A percentile compares a stretch with the other conserved stretches of the same genome.
These are phyloP conservation scores for Aspergillus arachidicola DNA, from an alignment of 2,329 filamentous ascomycete genomes.

Conservation along the genomic window DNA sequence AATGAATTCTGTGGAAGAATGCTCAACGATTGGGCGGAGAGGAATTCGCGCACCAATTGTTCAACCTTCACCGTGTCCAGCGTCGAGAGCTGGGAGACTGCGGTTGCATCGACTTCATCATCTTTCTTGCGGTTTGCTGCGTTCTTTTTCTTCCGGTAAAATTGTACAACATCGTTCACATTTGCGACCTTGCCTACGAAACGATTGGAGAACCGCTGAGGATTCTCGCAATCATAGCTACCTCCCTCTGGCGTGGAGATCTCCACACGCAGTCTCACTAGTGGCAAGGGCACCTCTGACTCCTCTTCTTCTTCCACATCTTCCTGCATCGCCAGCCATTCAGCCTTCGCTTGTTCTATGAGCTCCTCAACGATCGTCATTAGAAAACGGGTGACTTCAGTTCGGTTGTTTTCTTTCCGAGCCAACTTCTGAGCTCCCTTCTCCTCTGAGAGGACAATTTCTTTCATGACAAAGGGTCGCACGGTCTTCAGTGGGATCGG, in stretches of 20 bases:
- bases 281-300: slow-evolving; percentile 70
- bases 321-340: slow-evolving; percentile 80
- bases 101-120: slow-evolving; percentile 63
- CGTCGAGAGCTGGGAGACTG: slow-evolving; percentile 60
- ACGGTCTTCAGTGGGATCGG: slow-evolving; percentile 85
- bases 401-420: slow-evolving; percentile 79
- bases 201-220: slow-evolving; percentile 91
- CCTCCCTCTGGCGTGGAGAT: slow-evolving; percentile 83
- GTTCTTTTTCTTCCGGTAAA: slow-evolving; percentile 82
- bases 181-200: slow-evolving; percentile 93
- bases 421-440: slow-evolving; percentile 76
- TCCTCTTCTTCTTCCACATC: slow-evolving; percentile 61
- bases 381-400: slow-evolving; percentile 75
- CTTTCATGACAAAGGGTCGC: slow-evolving; percentile 83
- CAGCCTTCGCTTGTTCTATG: slow-evolving; percentile 78
- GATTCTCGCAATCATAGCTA: slow-evolving; percentile 88
- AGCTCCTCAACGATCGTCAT: slow-evolving; percentile 80
- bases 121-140: slow-evolving; percentile 53
- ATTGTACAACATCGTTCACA: slow-evolving; percentile 88
- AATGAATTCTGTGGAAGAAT: slow-evolving; percentile 92
- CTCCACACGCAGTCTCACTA: slow-evolving; percentile 89
- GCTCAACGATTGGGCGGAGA: slow-evolving; percentile 83
- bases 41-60: slow-evolving; percentile 82
- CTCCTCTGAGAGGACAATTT: slow-evolving; percentile 76
- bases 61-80: slow-evolving; percentile 84